These are phyloP conservation scores for Artemisia princeps DNA, from an alignment of 140 eudicot species.

Conservation along the genomic window DNA sequence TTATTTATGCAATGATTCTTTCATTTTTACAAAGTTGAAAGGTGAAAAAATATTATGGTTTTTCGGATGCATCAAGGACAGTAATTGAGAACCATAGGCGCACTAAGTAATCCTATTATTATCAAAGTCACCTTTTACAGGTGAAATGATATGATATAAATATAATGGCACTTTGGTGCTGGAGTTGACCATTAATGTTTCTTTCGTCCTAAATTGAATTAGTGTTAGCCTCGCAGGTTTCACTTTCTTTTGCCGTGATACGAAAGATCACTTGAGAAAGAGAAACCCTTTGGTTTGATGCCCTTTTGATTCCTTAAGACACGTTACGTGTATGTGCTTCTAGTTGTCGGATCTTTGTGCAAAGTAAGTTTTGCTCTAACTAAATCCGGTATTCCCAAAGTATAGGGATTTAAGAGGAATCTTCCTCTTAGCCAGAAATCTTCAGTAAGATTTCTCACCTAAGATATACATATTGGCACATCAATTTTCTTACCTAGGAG, in stretches of 20 bases:
- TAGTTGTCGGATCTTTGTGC: too few relatives aligned
- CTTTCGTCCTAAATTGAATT: background rate
- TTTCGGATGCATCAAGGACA: slow-evolving; percentile 1
- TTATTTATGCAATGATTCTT: slow-evolving; percentile 20
- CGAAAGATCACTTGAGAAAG: background rate
- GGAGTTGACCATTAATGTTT: background rate
- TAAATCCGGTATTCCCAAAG: too few relatives aligned
- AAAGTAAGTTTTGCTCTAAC: too few relatives aligned
- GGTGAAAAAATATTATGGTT: slow-evolving; percentile 10
- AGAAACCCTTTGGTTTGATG: background rate
- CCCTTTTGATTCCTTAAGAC: too few relatives aligned
- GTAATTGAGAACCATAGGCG: background rate
- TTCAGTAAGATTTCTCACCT: too few relatives aligned
- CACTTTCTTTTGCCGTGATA: slow-evolving; percentile 5
- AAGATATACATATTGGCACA: too few relatives aligned
- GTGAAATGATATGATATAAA: slow-evolving; percentile 1
- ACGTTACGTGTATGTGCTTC: too few relatives aligned
- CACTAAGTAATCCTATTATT: slow-evolving; percentile 5
- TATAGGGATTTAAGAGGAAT: too few relatives aligned
- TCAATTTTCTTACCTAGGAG: too few relatives aligned
- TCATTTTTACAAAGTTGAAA: slow-evolving; percentile 10
- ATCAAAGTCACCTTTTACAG: background rate
- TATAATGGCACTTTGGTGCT: background rate
- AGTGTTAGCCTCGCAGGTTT: background rate
- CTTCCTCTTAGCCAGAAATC: too few relatives aligned